These are phyloP conservation scores for Colletotrichum sp. DNA, from an alignment of 2,329 filamentous ascomycete species.

Conservation along the genomic window DNA sequence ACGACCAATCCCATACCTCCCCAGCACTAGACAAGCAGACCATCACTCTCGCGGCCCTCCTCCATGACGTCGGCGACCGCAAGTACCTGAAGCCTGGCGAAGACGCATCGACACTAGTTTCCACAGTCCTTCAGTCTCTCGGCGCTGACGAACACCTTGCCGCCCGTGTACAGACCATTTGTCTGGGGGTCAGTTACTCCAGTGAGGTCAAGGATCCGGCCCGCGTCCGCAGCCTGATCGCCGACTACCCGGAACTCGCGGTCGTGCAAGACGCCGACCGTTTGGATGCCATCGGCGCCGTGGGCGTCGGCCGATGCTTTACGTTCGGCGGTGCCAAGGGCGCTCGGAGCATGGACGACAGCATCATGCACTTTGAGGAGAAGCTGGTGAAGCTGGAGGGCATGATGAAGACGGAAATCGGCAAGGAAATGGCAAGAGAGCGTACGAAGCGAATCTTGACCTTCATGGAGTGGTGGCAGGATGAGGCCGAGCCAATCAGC, in stretches of 20 bases:
- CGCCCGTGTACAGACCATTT: conserved; percentile 71
- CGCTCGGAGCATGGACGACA: conserved; percentile 58
- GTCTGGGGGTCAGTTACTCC: conserved; percentile 78
- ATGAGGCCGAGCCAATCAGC: conserved; percentile 42
- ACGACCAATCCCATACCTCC: conserved; percentile 27
- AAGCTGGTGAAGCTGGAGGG: conserved; percentile 72
- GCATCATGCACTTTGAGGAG: conserved; percentile 77
- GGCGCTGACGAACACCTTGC: conserved; percentile 66
- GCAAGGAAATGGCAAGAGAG: conserved; percentile 56
- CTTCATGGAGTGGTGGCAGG: conserved; percentile 64
- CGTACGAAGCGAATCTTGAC: conserved; percentile 55
- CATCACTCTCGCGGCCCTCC: conserved; percentile 72
- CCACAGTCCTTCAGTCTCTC: conserved; percentile 57
- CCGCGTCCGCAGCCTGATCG: conserved; percentile 65
- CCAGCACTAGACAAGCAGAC: conserved; percentile 52
- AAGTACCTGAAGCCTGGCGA: conserved; percentile 73
- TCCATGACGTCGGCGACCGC: conserved; percentile 89
- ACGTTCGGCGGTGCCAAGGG: conserved; percentile 74
- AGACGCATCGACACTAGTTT: conserved; percentile 61
- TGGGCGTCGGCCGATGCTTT: conserved; percentile 82
- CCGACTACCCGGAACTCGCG: conserved; percentile 72
- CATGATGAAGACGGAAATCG: conserved; percentile 69
- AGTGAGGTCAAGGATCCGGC: conserved; percentile 72
- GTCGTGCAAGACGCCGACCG: conserved; percentile 93
- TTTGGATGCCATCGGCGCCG: conserved; percentile 86